Conservation (phyloP, 177 flowering plant genomes). For the Tripterygium wilfordii region DNA sequence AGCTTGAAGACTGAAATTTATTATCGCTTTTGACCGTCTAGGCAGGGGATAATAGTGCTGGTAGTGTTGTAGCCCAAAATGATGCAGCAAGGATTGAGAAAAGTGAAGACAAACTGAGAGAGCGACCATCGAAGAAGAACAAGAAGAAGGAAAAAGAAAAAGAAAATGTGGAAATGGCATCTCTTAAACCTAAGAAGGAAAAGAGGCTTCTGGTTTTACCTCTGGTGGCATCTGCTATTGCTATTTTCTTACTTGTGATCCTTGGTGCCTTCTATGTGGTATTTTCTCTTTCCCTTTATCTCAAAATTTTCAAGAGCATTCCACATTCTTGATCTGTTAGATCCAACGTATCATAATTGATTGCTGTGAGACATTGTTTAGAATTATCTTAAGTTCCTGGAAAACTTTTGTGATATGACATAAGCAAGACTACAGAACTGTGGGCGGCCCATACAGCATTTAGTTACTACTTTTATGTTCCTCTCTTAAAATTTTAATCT, state of each 20-base stretch:
- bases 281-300: conserved; percentile 11
- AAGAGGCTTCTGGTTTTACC: conserved; percentile 85
- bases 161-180: conserved; percentile 52
- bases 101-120: conserved; percentile 57
- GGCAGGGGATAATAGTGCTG: conserved; percentile 63
- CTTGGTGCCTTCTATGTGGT: conserved; percentile 98
- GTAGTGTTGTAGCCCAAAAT: conserved; percentile 26
- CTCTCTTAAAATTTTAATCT: too few species aligned
- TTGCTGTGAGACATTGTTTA: too few species aligned
- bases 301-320: not conserved
- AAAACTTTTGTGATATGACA: too few species aligned
- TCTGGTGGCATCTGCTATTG: conserved; percentile 63
- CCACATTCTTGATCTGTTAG: too few species aligned
- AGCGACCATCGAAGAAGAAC: conserved; percentile 59
- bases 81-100: conserved; percentile 49
- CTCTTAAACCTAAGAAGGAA: conserved; percentile 39
- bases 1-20: conserved; percentile 11
- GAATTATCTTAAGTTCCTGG: too few species aligned
- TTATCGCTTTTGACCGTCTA: conserved; percentile 27
- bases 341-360: too few species aligned
- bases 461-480: too few species aligned
- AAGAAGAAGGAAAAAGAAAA: conserved; percentile 88
- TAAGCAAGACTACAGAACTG: too few species aligned
- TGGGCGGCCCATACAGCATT: too few species aligned
- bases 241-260: conserved; percentile 67